phyloP scores from a whole-genome alignment of 2,329 filamentous ascomycete genomes.

The Pleomassaria siparia region DNA sequence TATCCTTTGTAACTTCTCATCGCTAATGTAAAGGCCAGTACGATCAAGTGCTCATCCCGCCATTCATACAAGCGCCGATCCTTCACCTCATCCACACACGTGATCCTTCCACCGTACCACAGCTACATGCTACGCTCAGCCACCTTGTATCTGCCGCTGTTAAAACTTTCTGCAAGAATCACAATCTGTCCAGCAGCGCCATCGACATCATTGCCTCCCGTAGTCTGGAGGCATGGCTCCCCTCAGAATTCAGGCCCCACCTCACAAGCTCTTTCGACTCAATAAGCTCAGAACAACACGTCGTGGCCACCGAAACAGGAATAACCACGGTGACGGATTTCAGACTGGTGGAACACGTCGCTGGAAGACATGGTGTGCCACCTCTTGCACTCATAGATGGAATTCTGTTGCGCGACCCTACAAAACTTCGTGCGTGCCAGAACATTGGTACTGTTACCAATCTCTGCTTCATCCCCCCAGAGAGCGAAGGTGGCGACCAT shows the following conservation, averaged over 20 bases:
- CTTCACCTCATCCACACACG: slow-evolving; percentile 60
- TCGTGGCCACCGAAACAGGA: slow-evolving; percentile 58
- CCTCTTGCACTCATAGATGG: slow-evolving; percentile 61
- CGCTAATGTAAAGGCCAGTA: slow-evolving; percentile 43
- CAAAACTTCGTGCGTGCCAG: slow-evolving; percentile 60
- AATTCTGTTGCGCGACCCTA: slow-evolving; percentile 58
- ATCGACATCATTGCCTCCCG: slow-evolving; percentile 61
- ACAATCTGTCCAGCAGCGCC: slow-evolving; percentile 46
- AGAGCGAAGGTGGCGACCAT: slow-evolving; percentile 42
- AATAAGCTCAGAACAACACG: slow-evolving; percentile 55
- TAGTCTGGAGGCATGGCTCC: slow-evolving; percentile 61
- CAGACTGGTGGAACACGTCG: slow-evolving; percentile 58
- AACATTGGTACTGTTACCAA: slow-evolving; percentile 65
- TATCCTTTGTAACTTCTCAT: not conserved
- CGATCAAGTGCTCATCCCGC: slow-evolving; percentile 57
- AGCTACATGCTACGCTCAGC: slow-evolving; percentile 60
- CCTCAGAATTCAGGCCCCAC: slow-evolving; percentile 54
- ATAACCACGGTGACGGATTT: slow-evolving; percentile 63
- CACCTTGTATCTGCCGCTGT: slow-evolving; percentile 59
- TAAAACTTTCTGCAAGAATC: slow-evolving; percentile 51
- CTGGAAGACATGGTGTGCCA: slow-evolving; percentile 58
- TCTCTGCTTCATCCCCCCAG: slow-evolving; percentile 61
- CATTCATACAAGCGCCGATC: slow-evolving; percentile 57
- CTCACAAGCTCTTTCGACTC: slow-evolving; percentile 50
- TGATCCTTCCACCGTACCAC: slow-evolving; percentile 57